Conservation (phyloP, 2,329 filamentous ascomycete species). For the Malbranchea cinnamomea region DNA sequence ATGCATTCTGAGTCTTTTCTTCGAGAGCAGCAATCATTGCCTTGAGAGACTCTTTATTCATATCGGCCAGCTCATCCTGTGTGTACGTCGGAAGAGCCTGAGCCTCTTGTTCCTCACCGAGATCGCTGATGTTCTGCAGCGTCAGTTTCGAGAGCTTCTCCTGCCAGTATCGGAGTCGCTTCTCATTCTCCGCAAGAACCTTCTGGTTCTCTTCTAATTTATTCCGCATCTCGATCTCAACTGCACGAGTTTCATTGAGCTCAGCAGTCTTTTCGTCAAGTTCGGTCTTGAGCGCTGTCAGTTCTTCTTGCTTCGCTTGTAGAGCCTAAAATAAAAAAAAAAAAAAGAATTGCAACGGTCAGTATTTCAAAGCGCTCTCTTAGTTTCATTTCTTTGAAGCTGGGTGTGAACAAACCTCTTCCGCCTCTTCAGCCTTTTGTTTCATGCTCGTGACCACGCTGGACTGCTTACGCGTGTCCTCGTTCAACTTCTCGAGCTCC, state of each 20-base stretch:
- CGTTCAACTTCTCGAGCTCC: conserved; percentile 65
- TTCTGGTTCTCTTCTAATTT: conserved; percentile 96
- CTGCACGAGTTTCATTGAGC: conserved; percentile 73
- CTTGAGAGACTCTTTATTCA: conserved; percentile 48
- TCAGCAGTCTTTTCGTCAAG: conserved; percentile 75
- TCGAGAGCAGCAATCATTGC: conserved; percentile 51
- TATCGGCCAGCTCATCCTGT: conserved; percentile 49
- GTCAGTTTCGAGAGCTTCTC: conserved; percentile 76
- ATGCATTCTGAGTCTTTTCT: conserved; percentile 68
- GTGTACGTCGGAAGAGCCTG: conserved; percentile 59
- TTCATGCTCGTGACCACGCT: conserved; percentile 59
- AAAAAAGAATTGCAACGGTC: background rate
- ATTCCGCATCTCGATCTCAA: conserved; percentile 96
- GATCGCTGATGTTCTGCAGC: conserved; percentile 65
- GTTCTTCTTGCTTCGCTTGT: conserved; percentile 62
- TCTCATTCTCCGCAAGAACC: conserved; percentile 69
- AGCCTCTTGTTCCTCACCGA: conserved; percentile 38
- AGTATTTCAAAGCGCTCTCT: background rate
- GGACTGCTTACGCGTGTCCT: conserved; percentile 63
- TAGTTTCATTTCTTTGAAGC: too few relatives aligned
- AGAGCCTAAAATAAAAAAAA: conserved; percentile 37
- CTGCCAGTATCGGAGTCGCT: conserved; percentile 69
- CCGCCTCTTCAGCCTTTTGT: conserved; percentile 63
- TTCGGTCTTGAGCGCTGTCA: conserved; percentile 65
- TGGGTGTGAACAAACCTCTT: conserved; percentile 37